Conservation (phyloP, 345 rosid species). For the Clarkia xantiana region DNA sequence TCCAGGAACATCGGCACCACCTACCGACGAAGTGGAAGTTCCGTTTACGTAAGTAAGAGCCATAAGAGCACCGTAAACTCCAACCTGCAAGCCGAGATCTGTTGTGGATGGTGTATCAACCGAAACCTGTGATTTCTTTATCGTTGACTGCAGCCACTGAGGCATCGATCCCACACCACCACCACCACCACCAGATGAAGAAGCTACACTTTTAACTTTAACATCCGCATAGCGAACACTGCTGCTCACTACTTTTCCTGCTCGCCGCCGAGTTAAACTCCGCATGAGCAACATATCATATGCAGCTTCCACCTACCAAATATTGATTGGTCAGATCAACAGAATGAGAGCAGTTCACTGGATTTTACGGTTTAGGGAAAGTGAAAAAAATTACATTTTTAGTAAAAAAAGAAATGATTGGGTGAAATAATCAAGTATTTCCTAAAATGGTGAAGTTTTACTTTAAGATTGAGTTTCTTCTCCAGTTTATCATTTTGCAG, state of each 20-base stretch:
- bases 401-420: too few species aligned
- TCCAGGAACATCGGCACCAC: slow-evolving; percentile 79
- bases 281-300: slow-evolving; percentile 96
- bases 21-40: slow-evolving; percentile 29
- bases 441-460: too few species aligned
- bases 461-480: too few species aligned
- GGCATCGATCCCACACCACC: slow-evolving; percentile 11
- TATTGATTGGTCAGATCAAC: too few species aligned
- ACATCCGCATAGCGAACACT: slow-evolving; percentile 86
- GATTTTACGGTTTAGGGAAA: too few species aligned
- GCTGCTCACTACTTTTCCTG: slow-evolving; percentile 71
- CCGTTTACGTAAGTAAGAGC: slow-evolving; percentile 75
- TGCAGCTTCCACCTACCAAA: slow-evolving; percentile 76
- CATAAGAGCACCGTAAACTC: slow-evolving; percentile 84
- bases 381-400: too few species aligned
- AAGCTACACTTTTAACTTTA: slow-evolving; percentile 22
- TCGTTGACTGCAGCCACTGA: slow-evolving; percentile 52
- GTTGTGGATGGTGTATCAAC: slow-evolving; percentile 60
- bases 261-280: slow-evolving; percentile 77
- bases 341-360: too few species aligned
- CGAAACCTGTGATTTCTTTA: slow-evolving; percentile 48
- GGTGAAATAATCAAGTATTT: too few species aligned
- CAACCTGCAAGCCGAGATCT: slow-evolving; percentile 70
- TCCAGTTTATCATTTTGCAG: too few species aligned
- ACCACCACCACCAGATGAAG: too few species aligned